These are phyloP conservation scores for Paragyromitra xinjiangensis DNA, from an alignment of 495 filamentous ascomycete species.

Conservation along the genomic window DNA sequence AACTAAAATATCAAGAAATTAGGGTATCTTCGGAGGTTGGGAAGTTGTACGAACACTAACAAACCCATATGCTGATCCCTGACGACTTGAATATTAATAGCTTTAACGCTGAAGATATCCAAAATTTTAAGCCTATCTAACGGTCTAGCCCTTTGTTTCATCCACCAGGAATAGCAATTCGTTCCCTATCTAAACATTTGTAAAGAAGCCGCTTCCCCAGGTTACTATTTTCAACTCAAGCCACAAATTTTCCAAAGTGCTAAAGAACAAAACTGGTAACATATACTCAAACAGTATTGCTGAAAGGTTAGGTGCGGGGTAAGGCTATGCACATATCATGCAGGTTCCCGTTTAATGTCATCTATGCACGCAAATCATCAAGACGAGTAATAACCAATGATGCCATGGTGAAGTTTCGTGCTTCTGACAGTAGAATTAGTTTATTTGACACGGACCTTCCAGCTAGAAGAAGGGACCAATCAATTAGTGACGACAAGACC, in stretches of 20 bases:
- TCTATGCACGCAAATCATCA: constrained; percentile 16
- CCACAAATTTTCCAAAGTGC: background rate
- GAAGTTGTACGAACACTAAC: too few species aligned
- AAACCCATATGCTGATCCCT: background rate
- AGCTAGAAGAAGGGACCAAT: background rate
- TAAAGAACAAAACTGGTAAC: background rate
- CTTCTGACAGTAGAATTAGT: constrained; percentile 2
- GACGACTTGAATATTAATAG: background rate
- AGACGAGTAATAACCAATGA: constrained; percentile 7
- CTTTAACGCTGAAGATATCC: background rate
- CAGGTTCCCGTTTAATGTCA: constrained; percentile 40
- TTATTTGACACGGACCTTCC: constrained; percentile 1
- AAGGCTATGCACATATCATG: constrained; percentile 35
- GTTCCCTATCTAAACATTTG: background rate
- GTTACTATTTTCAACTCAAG: constrained; percentile 3
- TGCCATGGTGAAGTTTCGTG: background rate
- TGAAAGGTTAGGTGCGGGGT: constrained; percentile 25
- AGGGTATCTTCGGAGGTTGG: background rate
- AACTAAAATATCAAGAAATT: background rate
- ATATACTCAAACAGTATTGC: background rate
- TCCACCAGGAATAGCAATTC: background rate
- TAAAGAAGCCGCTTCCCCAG: background rate
- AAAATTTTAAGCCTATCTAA: background rate
- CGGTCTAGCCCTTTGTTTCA: background rate
- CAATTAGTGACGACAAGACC: background rate